Conservation (phyloP, 164 flowering plant species). For the Dillenia turbinata region DNA sequence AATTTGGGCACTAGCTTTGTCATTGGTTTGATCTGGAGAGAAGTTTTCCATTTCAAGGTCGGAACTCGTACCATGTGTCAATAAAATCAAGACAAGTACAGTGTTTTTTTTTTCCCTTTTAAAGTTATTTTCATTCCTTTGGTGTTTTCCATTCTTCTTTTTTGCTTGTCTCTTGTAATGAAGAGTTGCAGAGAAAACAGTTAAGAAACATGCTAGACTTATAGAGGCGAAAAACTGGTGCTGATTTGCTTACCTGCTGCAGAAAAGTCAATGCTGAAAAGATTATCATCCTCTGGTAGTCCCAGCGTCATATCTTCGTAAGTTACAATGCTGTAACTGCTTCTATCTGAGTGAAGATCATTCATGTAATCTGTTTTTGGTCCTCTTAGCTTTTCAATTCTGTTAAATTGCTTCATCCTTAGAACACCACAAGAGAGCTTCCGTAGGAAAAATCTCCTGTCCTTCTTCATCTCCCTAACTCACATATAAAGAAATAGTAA, state of each 20-base stretch:
- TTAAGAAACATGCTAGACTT: no score
- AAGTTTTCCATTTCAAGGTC: no score
- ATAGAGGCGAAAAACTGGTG: no score
- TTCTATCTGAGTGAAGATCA: slow-evolving; percentile 8
- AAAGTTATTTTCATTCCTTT: no score
- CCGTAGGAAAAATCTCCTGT: slow-evolving; percentile 46
- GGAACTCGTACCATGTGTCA: no score
- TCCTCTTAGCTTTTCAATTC: slow-evolving; percentile 37
- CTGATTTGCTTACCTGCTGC: slow-evolving; percentile 25
- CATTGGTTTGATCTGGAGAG: no score
- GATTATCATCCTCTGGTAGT: slow-evolving; percentile 28
- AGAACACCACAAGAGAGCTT: slow-evolving; percentile 50
- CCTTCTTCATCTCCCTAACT: slow-evolving; percentile 61
- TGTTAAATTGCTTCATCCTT: slow-evolving; percentile 45
- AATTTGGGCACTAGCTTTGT: no score
- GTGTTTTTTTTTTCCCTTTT: no score
- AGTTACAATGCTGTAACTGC: slow-evolving; percentile 15
- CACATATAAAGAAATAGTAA: background rate
- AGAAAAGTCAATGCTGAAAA: slow-evolving; percentile 28
- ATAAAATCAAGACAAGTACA: no score
- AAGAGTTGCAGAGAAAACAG: no score
- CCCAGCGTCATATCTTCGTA: slow-evolving; percentile 61
- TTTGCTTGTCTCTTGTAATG: no score
- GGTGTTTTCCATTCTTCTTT: no score
- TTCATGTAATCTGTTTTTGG: slow-evolving; percentile 15